phyloP scores from a whole-genome alignment of 2,329 filamentous ascomycete species.

The Hymenoscyphus albidus region DNA sequence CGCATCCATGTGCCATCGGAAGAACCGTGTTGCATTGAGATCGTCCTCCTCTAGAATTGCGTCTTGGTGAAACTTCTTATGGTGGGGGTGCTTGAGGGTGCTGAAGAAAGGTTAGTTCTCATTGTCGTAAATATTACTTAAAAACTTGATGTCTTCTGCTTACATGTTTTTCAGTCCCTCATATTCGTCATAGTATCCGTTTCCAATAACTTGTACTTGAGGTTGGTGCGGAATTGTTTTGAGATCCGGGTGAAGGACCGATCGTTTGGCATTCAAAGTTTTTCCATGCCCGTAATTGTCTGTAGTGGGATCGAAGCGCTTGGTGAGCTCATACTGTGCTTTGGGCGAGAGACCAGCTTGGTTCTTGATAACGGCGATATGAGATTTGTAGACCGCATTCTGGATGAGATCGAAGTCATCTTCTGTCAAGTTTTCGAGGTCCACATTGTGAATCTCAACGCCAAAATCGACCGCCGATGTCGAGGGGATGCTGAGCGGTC shows the following conservation, averaged over 20 bases:
- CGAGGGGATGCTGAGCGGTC: conserved; percentile 24
- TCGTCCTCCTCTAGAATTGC: conserved; percentile 60
- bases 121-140: background rate
- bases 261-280: conserved; percentile 61
- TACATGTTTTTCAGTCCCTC: conserved; percentile 64
- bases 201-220: conserved; percentile 76
- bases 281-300: conserved; percentile 72
- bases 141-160: background rate
- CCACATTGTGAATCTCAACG: conserved; percentile 52
- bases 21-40: conserved; percentile 57
- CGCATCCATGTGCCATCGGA: conserved; percentile 78
- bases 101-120: background rate
- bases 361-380: conserved; percentile 68
- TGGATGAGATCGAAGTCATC: conserved; percentile 61
- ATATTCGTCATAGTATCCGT: conserved; percentile 65
- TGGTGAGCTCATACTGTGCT: conserved; percentile 71
- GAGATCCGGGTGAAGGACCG: conserved; percentile 69
- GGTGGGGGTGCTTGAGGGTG: conserved; percentile 69
- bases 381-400: conserved; percentile 62
- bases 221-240: conserved; percentile 79
- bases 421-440: conserved; percentile 61
- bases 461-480: conserved; percentile 53
- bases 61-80: conserved; percentile 70
- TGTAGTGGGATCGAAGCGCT: conserved; percentile 64
- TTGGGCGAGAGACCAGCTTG: conserved; percentile 61